A percentile compares a stretch with the other conserved stretches of the same genome.
Evolutionary conservation across 176 grass and related monocot genomes (phyloP).

Genomic region (Themeda triandra): DNA sequence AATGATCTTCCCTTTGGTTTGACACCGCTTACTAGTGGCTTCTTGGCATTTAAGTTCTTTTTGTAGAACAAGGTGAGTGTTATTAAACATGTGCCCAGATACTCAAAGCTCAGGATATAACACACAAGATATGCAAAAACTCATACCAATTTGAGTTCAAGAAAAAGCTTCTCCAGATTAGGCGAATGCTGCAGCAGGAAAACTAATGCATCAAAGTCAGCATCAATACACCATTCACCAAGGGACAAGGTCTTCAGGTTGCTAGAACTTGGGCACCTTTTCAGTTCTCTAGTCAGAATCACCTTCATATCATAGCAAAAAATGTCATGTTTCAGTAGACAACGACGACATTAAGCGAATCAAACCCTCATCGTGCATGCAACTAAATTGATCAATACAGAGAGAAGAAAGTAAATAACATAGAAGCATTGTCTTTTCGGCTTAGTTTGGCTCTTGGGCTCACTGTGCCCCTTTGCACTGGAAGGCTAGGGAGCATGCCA

Average conservation of each 20-base stretch:
- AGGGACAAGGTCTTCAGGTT: conserved; percentile 36
- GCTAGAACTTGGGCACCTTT: conserved; percentile 24
- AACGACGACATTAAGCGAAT: not conserved
- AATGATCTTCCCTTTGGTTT: conserved; percentile 11
- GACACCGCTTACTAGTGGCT: not conserved
- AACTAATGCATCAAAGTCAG: conserved; percentile 21
- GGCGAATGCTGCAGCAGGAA: conserved; percentile 24
- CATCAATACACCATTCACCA: conserved; percentile 42
- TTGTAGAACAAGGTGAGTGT: not conserved
- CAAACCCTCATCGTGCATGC: too few species aligned
- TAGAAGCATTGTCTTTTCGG: too few species aligned
- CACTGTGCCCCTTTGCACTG: not conserved
- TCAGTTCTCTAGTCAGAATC: conserved; percentile 20
- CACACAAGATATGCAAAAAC: not conserved
- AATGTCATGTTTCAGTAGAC: not conserved
- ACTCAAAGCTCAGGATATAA: not conserved
- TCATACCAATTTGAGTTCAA: conserved; percentile 23
- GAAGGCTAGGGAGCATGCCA: not conserved
- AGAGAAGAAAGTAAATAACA: too few species aligned
- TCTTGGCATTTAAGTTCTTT: conserved; percentile 7
- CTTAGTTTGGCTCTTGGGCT: too few species aligned
- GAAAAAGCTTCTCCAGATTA: conserved; percentile 30
- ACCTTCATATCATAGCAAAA: conserved; percentile 19
- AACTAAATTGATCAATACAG: too few species aligned
- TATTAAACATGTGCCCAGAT: not conserved